These are phyloP conservation scores for Lactarius hatsudake DNA, from an alignment of 768 basidiomycete genomes.

Conservation along the genomic window DNA sequence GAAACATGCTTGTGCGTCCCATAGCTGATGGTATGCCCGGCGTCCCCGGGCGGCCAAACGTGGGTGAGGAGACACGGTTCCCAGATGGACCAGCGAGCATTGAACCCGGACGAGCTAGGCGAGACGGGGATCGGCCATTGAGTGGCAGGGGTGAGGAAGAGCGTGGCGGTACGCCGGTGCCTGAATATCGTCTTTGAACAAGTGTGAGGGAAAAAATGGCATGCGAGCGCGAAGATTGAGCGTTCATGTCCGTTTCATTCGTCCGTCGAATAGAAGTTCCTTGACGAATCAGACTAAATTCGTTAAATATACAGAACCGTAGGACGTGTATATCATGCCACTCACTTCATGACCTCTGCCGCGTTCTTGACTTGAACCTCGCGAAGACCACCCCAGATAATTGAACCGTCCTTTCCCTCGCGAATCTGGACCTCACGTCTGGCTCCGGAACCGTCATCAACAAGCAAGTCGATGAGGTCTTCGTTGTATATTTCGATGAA, in stretches of 20 bases:
- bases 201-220: slow-evolving; percentile 97
- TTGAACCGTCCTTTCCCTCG: slow-evolving; percentile 95
- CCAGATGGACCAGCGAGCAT: slow-evolving; percentile 50
- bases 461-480: slow-evolving; percentile 93
- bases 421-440: slow-evolving; percentile 90
- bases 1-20: slow-evolving; percentile 56
- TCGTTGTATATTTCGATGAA: slow-evolving; percentile 99
- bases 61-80: slow-evolving; percentile 69
- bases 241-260: slow-evolving; percentile 98
- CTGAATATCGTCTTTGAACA: slow-evolving; percentile 83
- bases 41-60: slow-evolving; percentile 71
- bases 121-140: slow-evolving; percentile 70
- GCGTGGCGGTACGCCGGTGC: slow-evolving; percentile 64
- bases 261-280: slow-evolving; percentile 91
- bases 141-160: slow-evolving; percentile 77
- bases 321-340: slow-evolving; percentile 28
- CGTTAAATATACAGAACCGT: slow-evolving; percentile 20
- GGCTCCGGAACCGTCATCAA: slow-evolving; percentile 64
- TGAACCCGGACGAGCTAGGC: slow-evolving; percentile 81
- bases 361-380: slow-evolving; percentile 86
- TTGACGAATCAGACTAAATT: slow-evolving; percentile 74
- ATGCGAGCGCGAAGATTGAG: slow-evolving; percentile 96
- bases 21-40: slow-evolving; percentile 78
- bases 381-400: slow-evolving; percentile 94
- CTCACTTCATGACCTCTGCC: slow-evolving; percentile 89